A percentile compares a stretch with the other conserved stretches of the same genome.
Conservation (phyloP, 371 early-diverging fungal species). For the Mucor circinelloides region DNA sequence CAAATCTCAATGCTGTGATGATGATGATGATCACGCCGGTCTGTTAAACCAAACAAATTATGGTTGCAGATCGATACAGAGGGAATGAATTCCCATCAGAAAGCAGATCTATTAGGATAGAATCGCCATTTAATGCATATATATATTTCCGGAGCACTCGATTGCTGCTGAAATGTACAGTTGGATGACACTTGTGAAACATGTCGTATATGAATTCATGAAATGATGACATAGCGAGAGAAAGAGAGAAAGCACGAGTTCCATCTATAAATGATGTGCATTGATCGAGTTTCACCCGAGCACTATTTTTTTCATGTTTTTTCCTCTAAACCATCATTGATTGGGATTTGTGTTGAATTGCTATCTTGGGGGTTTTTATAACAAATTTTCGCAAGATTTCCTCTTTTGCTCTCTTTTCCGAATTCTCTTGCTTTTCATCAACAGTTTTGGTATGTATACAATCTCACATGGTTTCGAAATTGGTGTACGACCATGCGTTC, state of each 20-base stretch:
- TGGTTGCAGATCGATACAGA: too few species aligned
- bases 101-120: too few species aligned
- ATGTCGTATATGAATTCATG: too few species aligned
- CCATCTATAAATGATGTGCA: neutral
- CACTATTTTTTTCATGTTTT: neutral
- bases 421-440: neutral
- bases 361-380: neutral
- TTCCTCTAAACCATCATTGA: neutral
- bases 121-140: too few species aligned
- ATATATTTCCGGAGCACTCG: too few species aligned
- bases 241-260: neutral
- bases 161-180: too few species aligned
- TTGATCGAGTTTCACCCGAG: neutral
- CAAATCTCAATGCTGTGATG: too few species aligned
- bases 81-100: too few species aligned
- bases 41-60: too few species aligned
- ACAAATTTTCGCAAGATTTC: neutral
- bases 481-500: slow-evolving; percentile 25
- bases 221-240: too few species aligned
- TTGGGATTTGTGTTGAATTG: neutral
- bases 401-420: slow-evolving; percentile 2
- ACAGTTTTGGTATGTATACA: slow-evolving; percentile 12
- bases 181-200: too few species aligned
- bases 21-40: too few species aligned
- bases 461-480: slow-evolving; percentile 4